Base-by-base conservation (phyloP, 768 basidiomycete species). In the Boletellus ananas region DNA sequence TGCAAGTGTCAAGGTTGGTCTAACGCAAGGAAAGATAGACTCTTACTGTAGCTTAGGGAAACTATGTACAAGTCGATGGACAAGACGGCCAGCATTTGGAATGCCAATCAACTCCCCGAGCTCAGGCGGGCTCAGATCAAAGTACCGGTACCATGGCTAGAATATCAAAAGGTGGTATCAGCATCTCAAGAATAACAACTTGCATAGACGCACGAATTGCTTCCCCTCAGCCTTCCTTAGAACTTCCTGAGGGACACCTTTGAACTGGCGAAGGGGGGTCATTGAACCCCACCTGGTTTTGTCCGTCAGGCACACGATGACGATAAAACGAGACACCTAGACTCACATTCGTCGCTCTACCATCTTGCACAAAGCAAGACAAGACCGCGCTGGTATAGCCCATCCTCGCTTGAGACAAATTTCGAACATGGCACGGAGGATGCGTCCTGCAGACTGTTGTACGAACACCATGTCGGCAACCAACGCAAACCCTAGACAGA, bases 361-460 rank as follows among this genome's bases (percentile, higher is more conserved):
- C 93, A 95, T 95, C 72, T 98, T 97, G 75, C 94, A 98, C 50
- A 99, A 71, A 52, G 93, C 88, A 25, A 98, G 77, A 4, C 92
- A 92, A 7, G 90, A 87, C 58, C 91, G 85, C 0, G 95, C 93
- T 0, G 94, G 92, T 1, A 87, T 78, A 2, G 96, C 92, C 96
- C 96, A 99, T n/a, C 94, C 94, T 37, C 94, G 85, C 72, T 95
- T 96, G 51, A 97, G 72, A 65, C 94, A 97, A 49, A 98, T 99
- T 70, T 99, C 95, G 59, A 94, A 97, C 64, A 99, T 90, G 14
- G 95, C 95, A 17, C 94, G 91, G 34, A 98, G 73, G 60, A 98
- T 96, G 78, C 91, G 87, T 43, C 96, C 96, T 2, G 96, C 96
- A 8, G 94, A 96, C 61, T 99, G 96, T 51, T 94, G 91, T 3